phyloP scores from a whole-genome alignment of 331 rosid species.

The Malus hybrid region DNA sequence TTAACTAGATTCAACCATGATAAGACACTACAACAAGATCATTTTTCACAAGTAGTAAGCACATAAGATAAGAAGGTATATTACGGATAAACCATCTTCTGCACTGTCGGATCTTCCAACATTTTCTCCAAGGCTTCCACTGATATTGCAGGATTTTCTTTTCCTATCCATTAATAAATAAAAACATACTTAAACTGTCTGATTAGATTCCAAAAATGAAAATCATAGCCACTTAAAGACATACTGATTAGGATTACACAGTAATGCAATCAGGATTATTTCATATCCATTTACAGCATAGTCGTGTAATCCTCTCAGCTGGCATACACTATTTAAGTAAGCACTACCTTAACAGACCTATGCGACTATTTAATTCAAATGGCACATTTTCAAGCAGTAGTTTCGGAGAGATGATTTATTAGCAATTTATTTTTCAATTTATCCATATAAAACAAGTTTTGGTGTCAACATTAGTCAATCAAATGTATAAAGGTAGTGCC shows the following conservation, averaged over 20 bases:
- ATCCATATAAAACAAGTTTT: not conserved
- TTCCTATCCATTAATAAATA: conserved; percentile 40
- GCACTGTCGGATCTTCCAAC: conserved; percentile 99
- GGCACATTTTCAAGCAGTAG: not conserved
- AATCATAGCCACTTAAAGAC: conserved; percentile 1
- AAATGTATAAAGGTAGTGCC: not conserved
- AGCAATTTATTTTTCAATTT: not conserved
- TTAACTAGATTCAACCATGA: not conserved
- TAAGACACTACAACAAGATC: not conserved
- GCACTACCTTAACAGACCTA: not conserved
- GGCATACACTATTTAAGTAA: not conserved
- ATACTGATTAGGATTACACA: not conserved
- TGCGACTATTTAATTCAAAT: not conserved
- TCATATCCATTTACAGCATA: not conserved
- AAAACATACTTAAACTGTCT: conserved; percentile 15
- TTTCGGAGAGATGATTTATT: not conserved
- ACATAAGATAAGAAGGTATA: conserved; percentile 18
- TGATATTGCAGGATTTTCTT: conserved; percentile 45
- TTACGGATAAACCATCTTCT: conserved; percentile 99
- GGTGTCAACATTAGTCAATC: not conserved
- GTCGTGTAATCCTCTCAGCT: not conserved
- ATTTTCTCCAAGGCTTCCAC: conserved; percentile 98
- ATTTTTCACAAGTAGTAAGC: not conserved
- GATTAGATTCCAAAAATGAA: conserved; percentile 8
- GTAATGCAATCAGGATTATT: not conserved